These are phyloP conservation scores for Pseudotsuga menziesii DNA, from an alignment of 75 land plant genomes.

Conservation along the genomic window DNA sequence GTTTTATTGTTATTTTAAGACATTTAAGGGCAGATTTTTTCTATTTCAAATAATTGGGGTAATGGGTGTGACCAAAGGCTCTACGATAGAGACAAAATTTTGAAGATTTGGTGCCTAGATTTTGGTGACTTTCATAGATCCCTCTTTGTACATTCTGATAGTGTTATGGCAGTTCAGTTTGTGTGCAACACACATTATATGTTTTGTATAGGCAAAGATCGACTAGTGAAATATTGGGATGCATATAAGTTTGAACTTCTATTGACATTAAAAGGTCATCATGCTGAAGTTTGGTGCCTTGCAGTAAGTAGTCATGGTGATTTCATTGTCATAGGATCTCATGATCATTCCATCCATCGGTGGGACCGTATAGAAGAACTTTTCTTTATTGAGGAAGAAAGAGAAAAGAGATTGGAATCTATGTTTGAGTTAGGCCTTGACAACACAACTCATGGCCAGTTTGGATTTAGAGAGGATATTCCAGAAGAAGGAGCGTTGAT, in stretches of 20 bases:
- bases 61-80: too few relatives aligned
- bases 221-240: slow-evolving; percentile 98
- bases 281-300: slow-evolving; percentile 90
- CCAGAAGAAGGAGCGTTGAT: slow-evolving; percentile 94
- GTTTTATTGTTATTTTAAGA: too few relatives aligned
- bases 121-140: slow-evolving; percentile 99
- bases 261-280: slow-evolving; percentile 94
- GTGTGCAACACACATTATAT: slow-evolving; percentile 95
- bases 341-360: slow-evolving; percentile 92
- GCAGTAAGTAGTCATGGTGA: slow-evolving; percentile 90
- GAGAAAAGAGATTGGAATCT: slow-evolving; percentile 90
- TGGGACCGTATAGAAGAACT: slow-evolving; percentile 99
- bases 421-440: slow-evolving; percentile 85
- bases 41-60: too few relatives aligned
- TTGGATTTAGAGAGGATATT: slow-evolving; percentile 56
- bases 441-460: slow-evolving; percentile 36
- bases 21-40: too few relatives aligned
- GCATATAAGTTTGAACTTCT: slow-evolving; percentile 98
- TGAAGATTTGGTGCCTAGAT: slow-evolving; percentile 99
- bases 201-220: slow-evolving; percentile 95
- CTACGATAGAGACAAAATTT: slow-evolving; percentile 94
- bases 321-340: slow-evolving; percentile 91
- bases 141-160: slow-evolving; percentile 95
- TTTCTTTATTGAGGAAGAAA: slow-evolving; percentile 98
- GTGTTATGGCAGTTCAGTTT: slow-evolving; percentile 95